Evolutionary conservation across 2,329 filamentous ascomycete genomes (phyloP), one percentile per base, ranked within the genome.

Genomic region (Fusarium fujikuroi): DNA sequence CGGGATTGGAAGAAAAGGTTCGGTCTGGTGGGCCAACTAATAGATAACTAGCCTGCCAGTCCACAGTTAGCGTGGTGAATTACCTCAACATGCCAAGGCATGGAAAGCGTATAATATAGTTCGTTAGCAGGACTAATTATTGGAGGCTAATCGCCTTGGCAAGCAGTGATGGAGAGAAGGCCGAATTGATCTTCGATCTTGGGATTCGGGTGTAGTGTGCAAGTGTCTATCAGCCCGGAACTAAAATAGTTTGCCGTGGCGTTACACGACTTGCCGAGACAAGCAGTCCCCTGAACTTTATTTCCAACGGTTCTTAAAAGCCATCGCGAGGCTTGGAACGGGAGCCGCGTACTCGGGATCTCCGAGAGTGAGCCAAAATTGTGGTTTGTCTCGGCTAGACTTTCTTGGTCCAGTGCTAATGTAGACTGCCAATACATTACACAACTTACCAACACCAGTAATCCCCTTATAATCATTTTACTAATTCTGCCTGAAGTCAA

Each of bases 181-280:
- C 32, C 12, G 32, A 32, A 2, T 2, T 32, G 32, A 32, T 32
- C 32, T 32, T 32, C 12, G 32, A 32, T 32, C 12, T 32, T 11
- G 4, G 4, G 32, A 1, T 32, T 32, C 32, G 32, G 32, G 1
- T 32, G 32, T 32, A 0, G 1, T 32, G 32, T 32, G 12, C 32
- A 14, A 32, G 32, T 32, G 32, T 32, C 5, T 32, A 12, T 32
- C 32, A 32, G 32, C 32, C 32, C 32, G 32, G 32, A 40, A 19
- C 39, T 19, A 44, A 25, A 44, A 25, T 43, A 23, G n/a, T 18
- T 18, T 18, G 15, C 0, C 15, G 11, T 18, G 15, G 40, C 21
- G 40, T 42, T 42, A 42, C 6, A 42, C 39, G 21, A 42, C 9
- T 43, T 23, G 8, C 42, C 6, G 9, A 18, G 15, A 43, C 15